Percentiles rank a stretch among this genome's conserved stretches.
Conservation (phyloP, 2,329 filamentous ascomycete species). For the Eurotiales sp. region DNA sequence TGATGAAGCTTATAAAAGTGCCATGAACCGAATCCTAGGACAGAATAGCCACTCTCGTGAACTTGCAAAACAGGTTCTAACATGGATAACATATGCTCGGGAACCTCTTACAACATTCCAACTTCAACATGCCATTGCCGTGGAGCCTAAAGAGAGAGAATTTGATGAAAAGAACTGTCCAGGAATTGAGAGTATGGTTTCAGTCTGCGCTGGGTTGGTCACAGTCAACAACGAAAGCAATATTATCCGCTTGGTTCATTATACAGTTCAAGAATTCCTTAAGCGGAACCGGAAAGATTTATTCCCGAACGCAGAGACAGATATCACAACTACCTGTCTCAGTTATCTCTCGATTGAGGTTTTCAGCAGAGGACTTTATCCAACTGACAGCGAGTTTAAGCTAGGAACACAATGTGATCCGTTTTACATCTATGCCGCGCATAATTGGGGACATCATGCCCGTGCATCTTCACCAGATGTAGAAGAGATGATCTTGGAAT, state of each 20-base stretch:
- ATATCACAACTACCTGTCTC: slow-evolving; percentile 31
- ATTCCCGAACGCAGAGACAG: slow-evolving; percentile 28
- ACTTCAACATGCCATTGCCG: slow-evolving; percentile 17
- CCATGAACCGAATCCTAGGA: no score
- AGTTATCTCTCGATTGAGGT: slow-evolving; percentile 34
- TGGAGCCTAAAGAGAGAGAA: slow-evolving; percentile 23
- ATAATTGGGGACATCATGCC: slow-evolving; percentile 23
- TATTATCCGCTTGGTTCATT: slow-evolving; percentile 43
- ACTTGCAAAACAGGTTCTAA: no score
- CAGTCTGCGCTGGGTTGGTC: slow-evolving; percentile 42
- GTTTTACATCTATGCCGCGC: slow-evolving; percentile 23
- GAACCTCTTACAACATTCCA: slow-evolving; percentile 12
- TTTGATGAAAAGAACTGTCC: slow-evolving; percentile 17
- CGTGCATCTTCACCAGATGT: background rate
- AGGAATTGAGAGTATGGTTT: slow-evolving; percentile 25
- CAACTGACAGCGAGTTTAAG: slow-evolving; percentile 14
- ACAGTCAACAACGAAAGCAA: slow-evolving; percentile 37
- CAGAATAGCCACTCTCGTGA: no score
- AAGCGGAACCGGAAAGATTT: slow-evolving; percentile 24
- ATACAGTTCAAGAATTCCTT: slow-evolving; percentile 47
- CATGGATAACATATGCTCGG: slow-evolving; percentile 15
- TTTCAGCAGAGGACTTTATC: slow-evolving; percentile 19
- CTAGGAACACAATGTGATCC: slow-evolving; percentile 12
- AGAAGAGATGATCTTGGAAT: background rate
- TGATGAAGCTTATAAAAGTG: no score